phyloP scores from a whole-genome alignment of 192 early-diverging fungal genomes.

The Backusella sp. region DNA sequence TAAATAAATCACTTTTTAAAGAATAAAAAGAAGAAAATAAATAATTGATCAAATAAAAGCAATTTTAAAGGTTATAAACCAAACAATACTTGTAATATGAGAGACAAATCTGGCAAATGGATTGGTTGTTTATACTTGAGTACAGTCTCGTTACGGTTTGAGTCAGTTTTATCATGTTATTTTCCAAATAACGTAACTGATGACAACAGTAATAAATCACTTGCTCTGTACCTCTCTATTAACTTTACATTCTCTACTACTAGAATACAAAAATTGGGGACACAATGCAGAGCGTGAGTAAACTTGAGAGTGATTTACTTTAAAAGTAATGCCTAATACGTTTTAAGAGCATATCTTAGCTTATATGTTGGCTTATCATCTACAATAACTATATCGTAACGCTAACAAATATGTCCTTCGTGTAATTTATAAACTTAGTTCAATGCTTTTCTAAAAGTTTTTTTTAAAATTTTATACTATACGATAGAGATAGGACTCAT shows the following conservation, averaged over 20 bases:
- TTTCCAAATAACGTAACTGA: background rate
- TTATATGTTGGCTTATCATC: background rate
- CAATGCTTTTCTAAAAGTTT: too few species aligned
- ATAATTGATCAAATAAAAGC: background rate
- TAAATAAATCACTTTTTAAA: background rate
- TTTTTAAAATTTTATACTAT: too few species aligned
- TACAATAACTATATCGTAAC: too few species aligned
- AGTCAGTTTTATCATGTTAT: background rate
- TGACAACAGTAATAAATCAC: background rate
- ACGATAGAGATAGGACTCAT: too few species aligned
- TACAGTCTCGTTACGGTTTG: background rate
- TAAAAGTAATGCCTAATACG: too few species aligned
- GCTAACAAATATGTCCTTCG: too few species aligned
- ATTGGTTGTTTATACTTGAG: background rate
- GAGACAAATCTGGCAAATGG: background rate
- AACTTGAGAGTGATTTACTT: too few species aligned
- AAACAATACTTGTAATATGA: background rate
- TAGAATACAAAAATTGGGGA: too few species aligned
- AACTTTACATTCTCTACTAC: background rate
- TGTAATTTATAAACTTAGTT: too few species aligned
- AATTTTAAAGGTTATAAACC: background rate
- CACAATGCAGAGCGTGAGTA: too few species aligned
- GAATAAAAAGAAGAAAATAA: background rate
- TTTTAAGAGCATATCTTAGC: too few species aligned
- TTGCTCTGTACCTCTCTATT: background rate